Conservation (phyloP, 108 stramenopile species). For the Stephanodiscus triporus region DNA sequence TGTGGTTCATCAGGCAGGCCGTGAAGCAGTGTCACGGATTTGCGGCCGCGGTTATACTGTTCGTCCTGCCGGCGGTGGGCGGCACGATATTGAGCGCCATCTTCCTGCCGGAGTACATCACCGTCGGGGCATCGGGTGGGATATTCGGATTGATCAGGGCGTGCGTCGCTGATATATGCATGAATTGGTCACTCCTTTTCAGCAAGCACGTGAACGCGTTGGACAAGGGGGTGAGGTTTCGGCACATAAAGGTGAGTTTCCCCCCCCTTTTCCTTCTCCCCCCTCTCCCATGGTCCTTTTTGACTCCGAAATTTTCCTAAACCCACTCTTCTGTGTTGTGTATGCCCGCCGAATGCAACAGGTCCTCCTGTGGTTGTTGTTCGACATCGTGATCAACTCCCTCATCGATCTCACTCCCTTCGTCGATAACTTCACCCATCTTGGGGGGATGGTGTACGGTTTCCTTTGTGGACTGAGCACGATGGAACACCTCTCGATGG, state of each 20-base stretch:
- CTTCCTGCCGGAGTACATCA: slow-evolving; percentile 89
- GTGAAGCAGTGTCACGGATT: slow-evolving; percentile 90
- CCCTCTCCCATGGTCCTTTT: background rate
- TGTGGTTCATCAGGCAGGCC: slow-evolving; percentile 88
- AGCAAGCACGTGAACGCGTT: slow-evolving; percentile 57
- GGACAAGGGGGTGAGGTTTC: slow-evolving; percentile 49
- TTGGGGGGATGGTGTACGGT: slow-evolving; percentile 88
- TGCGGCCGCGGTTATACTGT: slow-evolving; percentile 66
- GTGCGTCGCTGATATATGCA: slow-evolving; percentile 85
- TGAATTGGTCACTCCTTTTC: slow-evolving; percentile 89
- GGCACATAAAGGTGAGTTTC: slow-evolving; percentile 42
- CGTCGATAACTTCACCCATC: slow-evolving; percentile 89
- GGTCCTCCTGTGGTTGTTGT: slow-evolving; percentile 70
- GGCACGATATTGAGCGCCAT: slow-evolving; percentile 90
- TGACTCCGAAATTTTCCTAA: too few relatives aligned
- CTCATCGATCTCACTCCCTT: slow-evolving; percentile 84
- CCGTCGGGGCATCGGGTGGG: slow-evolving; percentile 94
- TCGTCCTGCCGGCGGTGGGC: slow-evolving; percentile 84
- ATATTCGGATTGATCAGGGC: slow-evolving; percentile 92
- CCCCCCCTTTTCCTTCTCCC: background rate
- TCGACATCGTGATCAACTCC: slow-evolving; percentile 84
- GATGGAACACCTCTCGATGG: slow-evolving; percentile 69
- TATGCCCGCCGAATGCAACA: background rate
- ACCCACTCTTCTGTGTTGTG: too few relatives aligned
- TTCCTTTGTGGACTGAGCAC: slow-evolving; percentile 78